Percentiles rank a stretch among this genome's conserved stretches.
Conservation (phyloP, 768 basidiomycete genomes). For the Stropharia rugosoannulata region DNA sequence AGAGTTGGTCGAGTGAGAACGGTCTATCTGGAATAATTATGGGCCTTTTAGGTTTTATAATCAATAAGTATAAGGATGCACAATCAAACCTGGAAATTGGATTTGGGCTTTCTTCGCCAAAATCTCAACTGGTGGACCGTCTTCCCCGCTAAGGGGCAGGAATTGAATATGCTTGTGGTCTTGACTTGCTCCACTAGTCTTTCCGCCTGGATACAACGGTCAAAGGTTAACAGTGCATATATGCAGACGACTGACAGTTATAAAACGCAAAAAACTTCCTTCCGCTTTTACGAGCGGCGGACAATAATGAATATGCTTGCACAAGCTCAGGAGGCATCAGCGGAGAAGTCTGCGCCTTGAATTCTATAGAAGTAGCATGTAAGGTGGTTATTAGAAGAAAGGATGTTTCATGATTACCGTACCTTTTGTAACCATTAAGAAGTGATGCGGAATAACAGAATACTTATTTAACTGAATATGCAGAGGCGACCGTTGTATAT, state of each 20-base stretch:
- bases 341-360: conserved; percentile 75
- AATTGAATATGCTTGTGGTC: conserved; percentile 92
- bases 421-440: conserved; percentile 89
- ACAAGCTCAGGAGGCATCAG: conserved; percentile 78
- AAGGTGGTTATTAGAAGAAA: neutral
- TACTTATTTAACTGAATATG: conserved; percentile 75
- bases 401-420: conserved; percentile 9
- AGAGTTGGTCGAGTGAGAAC: conserved; percentile 62
- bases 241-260: conserved; percentile 59
- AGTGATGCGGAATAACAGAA: conserved; percentile 81
- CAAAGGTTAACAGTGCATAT: neutral
- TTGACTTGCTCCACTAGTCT: conserved; percentile 85
- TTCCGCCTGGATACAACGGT: conserved; percentile 54
- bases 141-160: conserved; percentile 52
- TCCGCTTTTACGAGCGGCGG: conserved; percentile 62
- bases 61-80: neutral
- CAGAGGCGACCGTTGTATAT: neutral
- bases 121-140: conserved; percentile 76
- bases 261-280: conserved; percentile 80
- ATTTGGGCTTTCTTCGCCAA: conserved; percentile 58
- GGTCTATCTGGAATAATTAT: conserved; percentile 54
- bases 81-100: conserved; percentile 51
- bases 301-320: conserved; percentile 70
- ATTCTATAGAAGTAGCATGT: conserved; percentile 44
- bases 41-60: neutral